Percentiles rank a stretch among this genome's conserved stretches.
Conservation (phyloP, 2,329 filamentous ascomycete species). For the Didymella lethalis region DNA sequence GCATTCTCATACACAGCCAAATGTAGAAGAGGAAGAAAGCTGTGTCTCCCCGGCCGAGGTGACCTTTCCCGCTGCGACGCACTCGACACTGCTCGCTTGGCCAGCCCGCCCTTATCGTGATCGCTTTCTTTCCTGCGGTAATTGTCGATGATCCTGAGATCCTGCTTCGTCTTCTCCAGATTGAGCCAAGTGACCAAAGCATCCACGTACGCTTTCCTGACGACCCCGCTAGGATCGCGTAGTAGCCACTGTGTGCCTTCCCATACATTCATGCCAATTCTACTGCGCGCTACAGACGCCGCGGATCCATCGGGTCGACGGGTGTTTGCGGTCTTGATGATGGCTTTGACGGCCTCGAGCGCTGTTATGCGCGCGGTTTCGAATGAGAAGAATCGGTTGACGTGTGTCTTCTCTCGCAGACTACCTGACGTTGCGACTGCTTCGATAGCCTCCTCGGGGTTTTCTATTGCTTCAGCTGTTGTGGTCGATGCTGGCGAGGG, state of each 20-base stretch:
- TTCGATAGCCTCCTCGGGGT: constrained; percentile 59
- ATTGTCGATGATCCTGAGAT: constrained; percentile 69
- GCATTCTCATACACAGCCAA: constrained; percentile 90
- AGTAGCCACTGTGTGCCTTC: constrained; percentile 96
- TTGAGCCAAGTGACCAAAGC: constrained; percentile 85
- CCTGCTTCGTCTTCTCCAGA: constrained; percentile 74
- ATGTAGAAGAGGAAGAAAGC: constrained; percentile 83
- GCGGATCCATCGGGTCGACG: constrained; percentile 52
- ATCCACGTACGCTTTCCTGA: constrained; percentile 85
- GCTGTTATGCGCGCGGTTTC: constrained; percentile 69
- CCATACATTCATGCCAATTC: constrained; percentile 84
- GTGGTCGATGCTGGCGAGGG: constrained; percentile 61
- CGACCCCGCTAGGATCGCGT: constrained; percentile 76
- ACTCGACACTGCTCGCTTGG: constrained; percentile 73
- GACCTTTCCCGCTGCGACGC: constrained; percentile 69
- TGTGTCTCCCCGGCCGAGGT: constrained; percentile 64
- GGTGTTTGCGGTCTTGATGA: constrained; percentile 79
- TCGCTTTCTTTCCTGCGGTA: constrained; percentile 53
- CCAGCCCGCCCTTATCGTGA: constrained; percentile 55
- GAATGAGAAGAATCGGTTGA: constrained; percentile 69
- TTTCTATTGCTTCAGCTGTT: constrained; percentile 59
- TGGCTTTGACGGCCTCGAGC: constrained; percentile 80
- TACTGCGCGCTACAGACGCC: constrained; percentile 72
- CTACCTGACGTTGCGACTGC: constrained; percentile 58
- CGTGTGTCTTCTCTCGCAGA: constrained; percentile 60